Conservation (phyloP, 257 asterid genomes). For the Salvia hispanica region DNA sequence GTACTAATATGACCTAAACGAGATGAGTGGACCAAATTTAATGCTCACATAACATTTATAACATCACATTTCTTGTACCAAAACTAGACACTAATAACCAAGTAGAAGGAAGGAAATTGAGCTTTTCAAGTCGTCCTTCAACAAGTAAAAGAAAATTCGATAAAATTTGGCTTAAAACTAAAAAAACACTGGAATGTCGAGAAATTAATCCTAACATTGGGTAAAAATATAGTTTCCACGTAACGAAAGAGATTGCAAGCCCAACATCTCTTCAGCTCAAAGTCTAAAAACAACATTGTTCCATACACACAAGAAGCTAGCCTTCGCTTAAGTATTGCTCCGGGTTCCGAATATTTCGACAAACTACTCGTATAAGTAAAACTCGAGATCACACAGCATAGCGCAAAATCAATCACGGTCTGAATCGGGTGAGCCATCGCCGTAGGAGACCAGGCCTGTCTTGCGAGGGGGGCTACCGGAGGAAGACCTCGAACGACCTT, state of each 20-base stretch:
- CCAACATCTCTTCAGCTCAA: background rate
- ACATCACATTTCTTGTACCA: too few species aligned
- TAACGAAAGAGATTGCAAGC: background rate
- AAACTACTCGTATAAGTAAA: slow-evolving; percentile 8
- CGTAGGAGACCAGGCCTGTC: slow-evolving; percentile 78
- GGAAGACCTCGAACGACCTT: slow-evolving; percentile 57
- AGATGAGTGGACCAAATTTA: too few species aligned
- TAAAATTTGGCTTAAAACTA: background rate
- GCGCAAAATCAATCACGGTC: slow-evolving; percentile 40
- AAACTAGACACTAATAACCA: too few species aligned
- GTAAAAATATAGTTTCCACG: background rate
- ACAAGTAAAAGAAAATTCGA: too few species aligned
- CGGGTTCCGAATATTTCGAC: slow-evolving; percentile 14
- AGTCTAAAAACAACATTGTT: slow-evolving; percentile 14
- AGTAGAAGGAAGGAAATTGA: too few species aligned
- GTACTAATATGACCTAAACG: too few species aligned
- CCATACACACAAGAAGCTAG: slow-evolving; percentile 17
- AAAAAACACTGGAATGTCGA: background rate
- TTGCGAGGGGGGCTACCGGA: slow-evolving; percentile 67
- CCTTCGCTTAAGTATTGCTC: background rate
- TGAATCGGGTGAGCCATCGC: slow-evolving; percentile 81
- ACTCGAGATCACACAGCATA: background rate
- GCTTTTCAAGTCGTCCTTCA: too few species aligned
- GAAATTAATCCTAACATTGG: background rate
- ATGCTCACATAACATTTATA: too few species aligned